phyloP scores from a whole-genome alignment of 306 rosid species.

The Sesbania bispinosa region DNA sequence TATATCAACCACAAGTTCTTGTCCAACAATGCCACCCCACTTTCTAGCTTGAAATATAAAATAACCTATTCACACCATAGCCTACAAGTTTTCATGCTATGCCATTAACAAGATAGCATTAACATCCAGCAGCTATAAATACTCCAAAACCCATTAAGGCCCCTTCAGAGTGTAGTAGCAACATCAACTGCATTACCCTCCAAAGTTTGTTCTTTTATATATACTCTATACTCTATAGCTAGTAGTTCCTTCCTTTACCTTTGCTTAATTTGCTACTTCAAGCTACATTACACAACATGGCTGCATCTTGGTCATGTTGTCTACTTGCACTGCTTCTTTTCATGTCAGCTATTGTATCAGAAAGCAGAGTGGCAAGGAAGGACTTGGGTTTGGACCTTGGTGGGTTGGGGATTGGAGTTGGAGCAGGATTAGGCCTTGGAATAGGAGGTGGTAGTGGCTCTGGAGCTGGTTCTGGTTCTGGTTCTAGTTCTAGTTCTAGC shows the following conservation, averaged over 20 bases:
- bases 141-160: not conserved
- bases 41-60: constrained; percentile 3
- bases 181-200: not conserved
- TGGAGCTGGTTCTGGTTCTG: constrained; percentile 49
- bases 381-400: constrained; percentile 56
- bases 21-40: constrained; percentile 30
- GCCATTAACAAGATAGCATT: not conserved
- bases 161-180: not conserved
- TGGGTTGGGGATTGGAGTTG: constrained; percentile 50
- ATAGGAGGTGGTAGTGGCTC: constrained; percentile 49
- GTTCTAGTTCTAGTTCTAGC: constrained; percentile 43
- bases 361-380: constrained; percentile 44
- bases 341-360: constrained; percentile 35
- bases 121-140: constrained; percentile 27
- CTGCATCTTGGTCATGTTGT: constrained; percentile 27
- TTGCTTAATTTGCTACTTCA: not conserved
- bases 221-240: not conserved
- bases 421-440: constrained; percentile 46
- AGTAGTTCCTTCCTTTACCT: not conserved
- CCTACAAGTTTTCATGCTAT: not conserved
- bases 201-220: not conserved
- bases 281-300: constrained; percentile 28
- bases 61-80: constrained; percentile 14
- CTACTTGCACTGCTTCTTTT: constrained; percentile 32
- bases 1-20: constrained; percentile 34